A percentile compares a stretch with the other conserved stretches of the same genome.
These are phyloP conservation scores for Solanum hybrid DNA, from an alignment of 305 asterid genomes.

Conservation along the genomic window DNA sequence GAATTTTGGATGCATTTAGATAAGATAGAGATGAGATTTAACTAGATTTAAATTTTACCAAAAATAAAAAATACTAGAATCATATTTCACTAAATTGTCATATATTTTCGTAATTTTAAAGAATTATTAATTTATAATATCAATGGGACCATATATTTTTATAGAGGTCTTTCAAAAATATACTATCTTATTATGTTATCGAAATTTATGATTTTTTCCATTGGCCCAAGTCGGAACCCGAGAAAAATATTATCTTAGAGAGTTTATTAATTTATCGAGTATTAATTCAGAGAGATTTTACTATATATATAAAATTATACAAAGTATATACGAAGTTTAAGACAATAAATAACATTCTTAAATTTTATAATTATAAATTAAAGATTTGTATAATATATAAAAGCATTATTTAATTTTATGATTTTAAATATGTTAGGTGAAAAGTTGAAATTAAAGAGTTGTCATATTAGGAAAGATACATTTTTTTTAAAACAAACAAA, in stretches of 20 bases:
- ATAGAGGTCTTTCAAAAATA: neutral
- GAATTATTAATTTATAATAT: neutral
- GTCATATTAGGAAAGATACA: neutral
- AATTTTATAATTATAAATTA: too few species aligned
- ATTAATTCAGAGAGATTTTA: neutral
- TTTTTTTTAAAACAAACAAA: neutral
- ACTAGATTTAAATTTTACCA: neutral
- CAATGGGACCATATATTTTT: neutral
- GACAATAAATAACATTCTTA: neutral
- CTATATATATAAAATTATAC: too few species aligned
- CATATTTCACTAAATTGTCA: neutral
- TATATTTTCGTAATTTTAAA: too few species aligned
- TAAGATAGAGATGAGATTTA: neutral
- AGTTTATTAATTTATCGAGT: neutral
- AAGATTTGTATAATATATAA: neutral
- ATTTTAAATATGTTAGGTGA: neutral
- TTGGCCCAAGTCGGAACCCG: neutral
- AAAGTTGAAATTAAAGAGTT: neutral
- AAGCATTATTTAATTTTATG: neutral
- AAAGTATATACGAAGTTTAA: neutral
- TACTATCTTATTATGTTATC: neutral
- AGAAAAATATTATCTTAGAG: neutral
- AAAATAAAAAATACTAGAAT: neutral
- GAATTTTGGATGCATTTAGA: neutral
- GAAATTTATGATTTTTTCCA: neutral